Conservation (phyloP, 306 rosid genomes). For the Glycine soja region DNA sequence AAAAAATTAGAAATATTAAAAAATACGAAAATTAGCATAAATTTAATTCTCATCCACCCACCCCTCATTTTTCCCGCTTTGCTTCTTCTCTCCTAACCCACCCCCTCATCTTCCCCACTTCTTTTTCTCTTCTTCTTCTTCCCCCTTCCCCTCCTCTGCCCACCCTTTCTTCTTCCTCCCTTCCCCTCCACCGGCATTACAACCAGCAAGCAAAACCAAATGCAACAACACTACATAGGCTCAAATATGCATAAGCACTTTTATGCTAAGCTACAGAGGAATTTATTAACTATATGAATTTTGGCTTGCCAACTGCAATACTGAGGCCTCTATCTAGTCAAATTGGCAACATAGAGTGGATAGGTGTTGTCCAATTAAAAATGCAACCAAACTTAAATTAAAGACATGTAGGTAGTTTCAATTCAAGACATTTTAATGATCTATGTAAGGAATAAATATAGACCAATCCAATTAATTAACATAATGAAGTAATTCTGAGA, state of each 20-base stretch:
- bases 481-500: slow-evolving; percentile 3
- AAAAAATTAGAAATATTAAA: too few relatives aligned
- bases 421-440: slow-evolving; percentile 16
- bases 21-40: too few relatives aligned
- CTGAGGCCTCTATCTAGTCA: slow-evolving; percentile 24
- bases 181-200: not conserved
- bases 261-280: slow-evolving; percentile 1
- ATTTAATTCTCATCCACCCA: too few relatives aligned
- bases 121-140: too few relatives aligned
- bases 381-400: not conserved
- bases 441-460: not conserved
- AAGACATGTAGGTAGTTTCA: slow-evolving; percentile 15
- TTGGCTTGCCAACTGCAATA: not conserved
- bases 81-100: too few relatives aligned
- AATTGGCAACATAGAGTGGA: slow-evolving; percentile 6
- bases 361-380: not conserved
- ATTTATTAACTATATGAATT: slow-evolving; percentile 6
- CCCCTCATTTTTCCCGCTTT: too few relatives aligned
- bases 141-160: too few relatives aligned
- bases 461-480: too few relatives aligned
- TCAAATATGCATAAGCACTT: slow-evolving; percentile 13
- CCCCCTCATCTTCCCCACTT: too few relatives aligned
- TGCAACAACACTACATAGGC: not conserved
- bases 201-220: too few relatives aligned
- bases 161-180: too few relatives aligned